A percentile compares a stretch with the other conserved stretches of the same genome.
phyloP scores from a whole-genome alignment of 164 flowering plant species.

The Stephania cephalantha region DNA sequence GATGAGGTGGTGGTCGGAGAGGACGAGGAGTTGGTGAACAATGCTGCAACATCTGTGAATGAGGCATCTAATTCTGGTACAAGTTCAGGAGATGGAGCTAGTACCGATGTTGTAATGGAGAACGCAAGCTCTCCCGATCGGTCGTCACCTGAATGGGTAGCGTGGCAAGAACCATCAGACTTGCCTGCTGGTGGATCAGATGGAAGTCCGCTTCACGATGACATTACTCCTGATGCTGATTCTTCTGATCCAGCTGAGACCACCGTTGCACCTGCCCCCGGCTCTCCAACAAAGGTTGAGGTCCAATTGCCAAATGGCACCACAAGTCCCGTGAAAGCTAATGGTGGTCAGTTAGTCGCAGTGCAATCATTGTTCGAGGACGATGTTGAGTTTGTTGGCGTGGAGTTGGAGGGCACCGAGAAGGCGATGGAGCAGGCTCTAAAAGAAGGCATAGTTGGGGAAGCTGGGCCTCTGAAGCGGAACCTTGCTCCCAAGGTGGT shows the following conservation, averaged over 20 bases:
- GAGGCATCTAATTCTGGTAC: conserved; percentile 37
- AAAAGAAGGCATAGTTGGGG: conserved; percentile 89
- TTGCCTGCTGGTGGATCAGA: conserved; percentile 52
- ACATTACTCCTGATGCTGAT: conserved; percentile 15
- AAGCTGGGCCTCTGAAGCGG: conserved; percentile 78
- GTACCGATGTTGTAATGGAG: conserved; percentile 14
- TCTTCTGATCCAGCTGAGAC: conserved; percentile 18
- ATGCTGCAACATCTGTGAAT: conserved; percentile 22
- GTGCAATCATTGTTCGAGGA: conserved; percentile 74
- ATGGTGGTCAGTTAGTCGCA: conserved; percentile 25
- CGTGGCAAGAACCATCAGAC: conserved; percentile 65
- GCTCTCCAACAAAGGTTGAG: conserved; percentile 32
- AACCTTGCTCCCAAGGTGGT: conserved; percentile 28
- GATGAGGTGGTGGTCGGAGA: conserved; percentile 93
- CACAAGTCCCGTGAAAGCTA: conserved; percentile 20
- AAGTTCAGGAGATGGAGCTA: conserved; percentile 17
- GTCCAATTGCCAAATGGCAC: conserved; percentile 42
- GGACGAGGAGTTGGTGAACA: conserved; percentile 58
- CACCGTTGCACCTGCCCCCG: conserved; percentile 1
- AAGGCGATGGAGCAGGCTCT: conserved; percentile 90
- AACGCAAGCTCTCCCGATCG: conserved; percentile 41
- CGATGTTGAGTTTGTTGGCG: conserved; percentile 91
- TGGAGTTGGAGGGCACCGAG: conserved; percentile 79
- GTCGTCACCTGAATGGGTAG: conserved; percentile 73
- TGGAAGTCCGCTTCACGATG: conserved; percentile 52